phyloP scores from a whole-genome alignment of 2,329 filamentous ascomycete species.

The Fusarium albosuccineum region DNA sequence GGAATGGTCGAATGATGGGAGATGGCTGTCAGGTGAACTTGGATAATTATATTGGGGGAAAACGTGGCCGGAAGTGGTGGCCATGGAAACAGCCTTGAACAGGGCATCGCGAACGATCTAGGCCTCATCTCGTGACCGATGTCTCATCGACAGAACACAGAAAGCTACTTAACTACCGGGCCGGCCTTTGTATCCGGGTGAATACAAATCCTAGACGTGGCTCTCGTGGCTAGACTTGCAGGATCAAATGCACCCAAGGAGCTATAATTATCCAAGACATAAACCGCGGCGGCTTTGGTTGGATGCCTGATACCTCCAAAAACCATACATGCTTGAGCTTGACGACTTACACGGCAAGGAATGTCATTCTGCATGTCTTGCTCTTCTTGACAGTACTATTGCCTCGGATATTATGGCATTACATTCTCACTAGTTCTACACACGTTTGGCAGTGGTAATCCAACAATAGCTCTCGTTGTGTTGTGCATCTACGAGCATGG shows the following conservation, averaged over 20 bases:
- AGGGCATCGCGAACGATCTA: slow-evolving; percentile 12
- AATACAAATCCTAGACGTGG: not conserved
- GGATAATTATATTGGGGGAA: slow-evolving; percentile 25
- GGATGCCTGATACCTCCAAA: no score
- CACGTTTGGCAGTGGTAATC: no score
- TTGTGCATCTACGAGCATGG: no score
- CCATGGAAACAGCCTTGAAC: slow-evolving; percentile 29
- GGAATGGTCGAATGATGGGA: slow-evolving; percentile 2
- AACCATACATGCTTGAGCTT: slow-evolving; percentile 18
- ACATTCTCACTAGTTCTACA: not conserved
- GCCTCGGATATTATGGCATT: not conserved
- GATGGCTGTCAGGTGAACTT: slow-evolving; percentile 10
- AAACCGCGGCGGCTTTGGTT: not conserved
- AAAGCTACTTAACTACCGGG: not conserved
- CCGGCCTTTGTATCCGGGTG: not conserved
- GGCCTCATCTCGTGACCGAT: slow-evolving; percentile 29
- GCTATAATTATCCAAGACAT: slow-evolving; percentile 27
- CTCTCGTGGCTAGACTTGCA: slow-evolving; percentile 5
- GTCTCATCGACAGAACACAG: slow-evolving; percentile 14
- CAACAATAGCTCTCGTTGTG: no score
- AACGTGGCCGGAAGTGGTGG: slow-evolving; percentile 22
- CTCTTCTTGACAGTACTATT: not conserved
- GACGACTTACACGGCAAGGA: not conserved
- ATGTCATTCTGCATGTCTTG: not conserved
- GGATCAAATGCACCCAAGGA: slow-evolving; percentile 6